These are phyloP conservation scores for Inga oerstediana DNA, from an alignment of 306 rosid species.

Conservation along the genomic window DNA sequence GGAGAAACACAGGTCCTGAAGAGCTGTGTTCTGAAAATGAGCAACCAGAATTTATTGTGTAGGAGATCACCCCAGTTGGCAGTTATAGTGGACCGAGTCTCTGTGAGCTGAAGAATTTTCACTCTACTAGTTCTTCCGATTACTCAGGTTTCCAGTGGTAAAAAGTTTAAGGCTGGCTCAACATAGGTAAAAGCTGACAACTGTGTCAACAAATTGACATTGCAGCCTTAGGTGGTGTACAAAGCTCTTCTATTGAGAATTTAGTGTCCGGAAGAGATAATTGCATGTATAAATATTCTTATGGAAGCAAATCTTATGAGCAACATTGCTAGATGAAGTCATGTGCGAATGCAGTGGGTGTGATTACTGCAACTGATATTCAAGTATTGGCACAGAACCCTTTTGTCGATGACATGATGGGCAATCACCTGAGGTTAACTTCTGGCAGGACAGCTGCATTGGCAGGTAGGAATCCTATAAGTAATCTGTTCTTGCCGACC, in stretches of 20 bases:
- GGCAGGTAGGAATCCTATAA: constrained; percentile 37
- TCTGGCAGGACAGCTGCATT: constrained; percentile 41
- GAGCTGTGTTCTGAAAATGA: constrained; percentile 34
- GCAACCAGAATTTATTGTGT: constrained; percentile 37
- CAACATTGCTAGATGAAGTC: constrained; percentile 31
- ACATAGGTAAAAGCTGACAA: constrained; percentile 32
- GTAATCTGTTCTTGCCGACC: constrained; percentile 32
- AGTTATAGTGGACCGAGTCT: constrained; percentile 29
- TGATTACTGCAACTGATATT: constrained; percentile 21
- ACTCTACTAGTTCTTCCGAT: constrained; percentile 37
- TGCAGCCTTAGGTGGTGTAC: constrained; percentile 43
- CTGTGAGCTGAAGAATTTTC: constrained; percentile 30
- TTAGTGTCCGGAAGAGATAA: constrained; percentile 30
- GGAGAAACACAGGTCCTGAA: constrained; percentile 37
- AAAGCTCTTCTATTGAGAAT: constrained; percentile 30
- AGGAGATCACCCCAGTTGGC: constrained; percentile 40
- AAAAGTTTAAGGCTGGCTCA: constrained; percentile 15
- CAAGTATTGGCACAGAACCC: constrained; percentile 33
- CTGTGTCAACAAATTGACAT: constrained; percentile 27
- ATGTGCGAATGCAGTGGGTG: constrained; percentile 32
- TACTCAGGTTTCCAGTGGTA: constrained; percentile 25
- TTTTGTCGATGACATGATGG: constrained; percentile 25
- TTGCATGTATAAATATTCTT: constrained; percentile 22
- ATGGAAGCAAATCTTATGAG: constrained; percentile 34
- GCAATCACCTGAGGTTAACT: constrained; percentile 43